Evolutionary conservation across 768 basidiomycete species (phyloP).

Genomic region (Macrolepiota dolichaula): DNA sequence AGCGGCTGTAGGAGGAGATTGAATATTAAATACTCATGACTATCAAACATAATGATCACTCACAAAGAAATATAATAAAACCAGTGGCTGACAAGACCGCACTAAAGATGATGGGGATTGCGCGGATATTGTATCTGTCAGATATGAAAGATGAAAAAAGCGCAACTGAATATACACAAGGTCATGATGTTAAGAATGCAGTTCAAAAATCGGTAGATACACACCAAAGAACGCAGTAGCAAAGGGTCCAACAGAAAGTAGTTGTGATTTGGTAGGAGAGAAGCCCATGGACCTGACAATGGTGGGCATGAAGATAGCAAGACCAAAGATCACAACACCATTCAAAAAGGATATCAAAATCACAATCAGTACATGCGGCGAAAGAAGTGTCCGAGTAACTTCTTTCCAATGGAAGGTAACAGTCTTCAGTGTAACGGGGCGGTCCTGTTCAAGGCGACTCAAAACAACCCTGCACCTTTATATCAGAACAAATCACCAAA

Average conservation of each 20-base stretch:
- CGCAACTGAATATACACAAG: neutral
- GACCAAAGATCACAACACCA: slow-evolving; percentile 4
- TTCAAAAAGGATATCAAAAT: slow-evolving; percentile 8
- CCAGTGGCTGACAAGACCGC: slow-evolving; percentile 23
- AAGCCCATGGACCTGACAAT: slow-evolving; percentile 12
- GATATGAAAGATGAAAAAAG: slow-evolving; percentile 9
- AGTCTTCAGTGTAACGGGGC: neutral
- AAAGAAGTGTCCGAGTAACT: slow-evolving; percentile 5
- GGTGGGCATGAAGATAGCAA: slow-evolving; percentile 11
- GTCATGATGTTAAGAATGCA: neutral
- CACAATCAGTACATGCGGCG: slow-evolving; percentile 10
- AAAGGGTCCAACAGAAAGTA: slow-evolving; percentile 12
- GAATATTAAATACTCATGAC: neutral
- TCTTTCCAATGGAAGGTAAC: slow-evolving; percentile 5
- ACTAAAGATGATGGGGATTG: slow-evolving; percentile 23
- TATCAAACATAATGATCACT: neutral
- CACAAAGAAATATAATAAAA: slow-evolving; percentile 37
- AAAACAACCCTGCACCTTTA: neutral
- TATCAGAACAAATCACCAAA: neutral
- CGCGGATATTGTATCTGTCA: slow-evolving; percentile 15
- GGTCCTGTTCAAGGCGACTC: slow-evolving; percentile 6
- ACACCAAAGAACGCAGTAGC: slow-evolving; percentile 12
- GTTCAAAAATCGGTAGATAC: neutral
- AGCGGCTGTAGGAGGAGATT: neutral
- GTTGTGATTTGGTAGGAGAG: slow-evolving; percentile 10